phyloP scores from a whole-genome alignment of 116 monocot genomes.

The Zostera marina region DNA sequence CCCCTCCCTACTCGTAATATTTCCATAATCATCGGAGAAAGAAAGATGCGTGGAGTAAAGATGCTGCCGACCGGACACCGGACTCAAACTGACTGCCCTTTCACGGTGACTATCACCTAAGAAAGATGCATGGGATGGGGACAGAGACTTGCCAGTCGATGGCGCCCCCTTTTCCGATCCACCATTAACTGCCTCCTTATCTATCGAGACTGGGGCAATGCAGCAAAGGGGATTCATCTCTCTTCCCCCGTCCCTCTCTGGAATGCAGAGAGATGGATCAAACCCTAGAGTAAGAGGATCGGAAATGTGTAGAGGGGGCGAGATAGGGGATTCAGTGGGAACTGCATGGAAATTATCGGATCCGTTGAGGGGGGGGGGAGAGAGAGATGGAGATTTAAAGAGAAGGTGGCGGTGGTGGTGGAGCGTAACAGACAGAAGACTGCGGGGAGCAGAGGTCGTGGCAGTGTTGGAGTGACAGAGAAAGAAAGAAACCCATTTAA shows the following conservation, averaged over 20 bases:
- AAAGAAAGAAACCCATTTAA: no score
- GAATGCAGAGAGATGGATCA: neutral
- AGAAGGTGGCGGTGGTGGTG: neutral
- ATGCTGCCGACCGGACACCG: neutral
- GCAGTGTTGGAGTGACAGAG: no score
- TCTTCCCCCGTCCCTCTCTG: neutral
- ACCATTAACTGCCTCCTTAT: constrained; percentile 12
- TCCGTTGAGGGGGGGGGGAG: neutral
- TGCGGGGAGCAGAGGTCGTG: neutral
- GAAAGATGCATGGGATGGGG: neutral
- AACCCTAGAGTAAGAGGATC: neutral
- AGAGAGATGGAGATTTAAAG: neutral
- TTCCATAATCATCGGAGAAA: neutral
- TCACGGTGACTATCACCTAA: neutral
- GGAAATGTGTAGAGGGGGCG: neutral
- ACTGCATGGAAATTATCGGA: neutral
- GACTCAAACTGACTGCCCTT: neutral
- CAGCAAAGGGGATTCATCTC: constrained; percentile 82
- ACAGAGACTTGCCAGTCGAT: neutral
- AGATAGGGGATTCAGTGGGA: neutral
- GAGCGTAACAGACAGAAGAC: constrained; percentile 1
- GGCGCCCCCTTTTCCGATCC: neutral
- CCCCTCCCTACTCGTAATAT: neutral
- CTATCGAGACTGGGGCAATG: constrained; percentile 72
- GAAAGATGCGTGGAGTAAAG: constrained; percentile 7